These are phyloP conservation scores for Penicillium sp. DNA, from an alignment of 2,329 filamentous ascomycete genomes.

Conservation along the genomic window DNA sequence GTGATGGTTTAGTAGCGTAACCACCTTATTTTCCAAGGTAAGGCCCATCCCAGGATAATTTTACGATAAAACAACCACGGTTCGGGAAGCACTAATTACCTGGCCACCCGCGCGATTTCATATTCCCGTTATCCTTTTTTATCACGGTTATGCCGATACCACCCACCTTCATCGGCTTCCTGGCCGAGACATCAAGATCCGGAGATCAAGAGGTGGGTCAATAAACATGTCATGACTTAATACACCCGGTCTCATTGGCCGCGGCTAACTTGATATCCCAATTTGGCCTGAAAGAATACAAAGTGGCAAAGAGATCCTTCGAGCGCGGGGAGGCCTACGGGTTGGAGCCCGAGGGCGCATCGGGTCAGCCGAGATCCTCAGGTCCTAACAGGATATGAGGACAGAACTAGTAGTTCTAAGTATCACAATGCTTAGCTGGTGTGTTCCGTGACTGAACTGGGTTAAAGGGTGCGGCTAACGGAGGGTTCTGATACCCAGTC, in stretches of 20 bases:
- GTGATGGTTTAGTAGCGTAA: too few species aligned
- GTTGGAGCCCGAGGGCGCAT: neutral
- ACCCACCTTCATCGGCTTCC: neutral
- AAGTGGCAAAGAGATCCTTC: neutral
- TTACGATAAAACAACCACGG: too few species aligned
- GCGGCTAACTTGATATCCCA: neutral
- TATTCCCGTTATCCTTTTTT: too few species aligned
- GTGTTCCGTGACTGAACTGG: neutral
- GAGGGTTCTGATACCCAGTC: neutral
- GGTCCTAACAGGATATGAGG: neutral
- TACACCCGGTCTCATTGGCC: neutral
- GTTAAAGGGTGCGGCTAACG: neutral
- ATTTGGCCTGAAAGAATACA: neutral
- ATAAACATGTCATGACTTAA: neutral
- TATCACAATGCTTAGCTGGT: neutral
- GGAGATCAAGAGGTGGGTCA: neutral
- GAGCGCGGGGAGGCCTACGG: neutral
- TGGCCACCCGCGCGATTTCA: too few species aligned
- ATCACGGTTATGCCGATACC: neutral
- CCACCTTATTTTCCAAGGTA: too few species aligned
- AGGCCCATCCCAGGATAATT: too few species aligned
- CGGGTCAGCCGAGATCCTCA: neutral
- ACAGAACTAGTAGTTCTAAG: neutral
- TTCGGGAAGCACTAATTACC: too few species aligned
- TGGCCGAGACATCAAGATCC: neutral